Evolutionary conservation across 1,284 basidiomycete species (phyloP).

Genomic region (Peniophora sp.): DNA sequence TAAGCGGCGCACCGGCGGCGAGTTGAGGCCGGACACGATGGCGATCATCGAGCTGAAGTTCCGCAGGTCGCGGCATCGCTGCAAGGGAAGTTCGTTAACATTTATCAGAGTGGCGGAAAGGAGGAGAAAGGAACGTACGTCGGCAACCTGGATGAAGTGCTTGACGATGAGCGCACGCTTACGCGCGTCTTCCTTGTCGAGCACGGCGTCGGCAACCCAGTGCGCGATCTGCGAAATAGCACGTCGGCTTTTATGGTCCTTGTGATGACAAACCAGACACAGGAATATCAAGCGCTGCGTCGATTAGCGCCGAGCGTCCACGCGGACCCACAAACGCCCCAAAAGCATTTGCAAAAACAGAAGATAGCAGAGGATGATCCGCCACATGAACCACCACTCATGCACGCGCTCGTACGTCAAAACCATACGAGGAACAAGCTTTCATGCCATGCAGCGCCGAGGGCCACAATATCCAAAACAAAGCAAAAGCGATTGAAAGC

Average conservation of each 20-base stretch:
- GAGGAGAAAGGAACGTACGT: constrained; percentile 54
- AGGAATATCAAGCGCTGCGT: too few species aligned
- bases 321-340: not conserved
- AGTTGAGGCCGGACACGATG: constrained; percentile 92
- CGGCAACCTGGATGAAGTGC: constrained; percentile 90
- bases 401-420: too few species aligned
- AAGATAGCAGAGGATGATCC: not conserved
- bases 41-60: constrained; percentile 97
- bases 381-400: too few species aligned
- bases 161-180: constrained; percentile 80
- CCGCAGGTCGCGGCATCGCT: constrained; percentile 86
- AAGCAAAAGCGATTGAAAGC: not conserved
- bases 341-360: not conserved
- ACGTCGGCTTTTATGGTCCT: too few species aligned
- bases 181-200: constrained; percentile 81
- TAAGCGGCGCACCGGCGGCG: constrained; percentile 86
- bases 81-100: too few species aligned
- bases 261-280: too few species aligned
- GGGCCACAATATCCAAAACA: not conserved
- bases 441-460: not conserved
- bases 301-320: too few species aligned
- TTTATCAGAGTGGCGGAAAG: too few species aligned
- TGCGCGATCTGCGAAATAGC: constrained; percentile 83
- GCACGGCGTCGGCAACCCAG: constrained; percentile 91
- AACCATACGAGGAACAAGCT: too few species aligned